phyloP scores from a whole-genome alignment of 192 early-diverging fungal genomes.

The Gigaspora rosea region DNA sequence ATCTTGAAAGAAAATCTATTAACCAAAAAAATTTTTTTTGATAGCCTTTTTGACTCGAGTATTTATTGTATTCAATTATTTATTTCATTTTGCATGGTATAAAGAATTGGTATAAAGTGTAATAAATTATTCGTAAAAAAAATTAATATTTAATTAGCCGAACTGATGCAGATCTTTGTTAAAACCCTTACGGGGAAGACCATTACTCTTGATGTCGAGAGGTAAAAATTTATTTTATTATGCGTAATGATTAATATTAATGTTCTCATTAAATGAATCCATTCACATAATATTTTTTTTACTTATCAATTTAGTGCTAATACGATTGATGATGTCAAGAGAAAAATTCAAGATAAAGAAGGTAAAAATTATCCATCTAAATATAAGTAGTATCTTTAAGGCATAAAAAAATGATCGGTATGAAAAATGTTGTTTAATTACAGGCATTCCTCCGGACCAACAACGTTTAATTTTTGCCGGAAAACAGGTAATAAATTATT shows the following conservation, averaged over 20 bases:
- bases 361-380: conserved; percentile 42
- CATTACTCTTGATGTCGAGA: conserved; percentile 77
- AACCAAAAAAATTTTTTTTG: too few relatives aligned
- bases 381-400: too few relatives aligned
- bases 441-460: conserved; percentile 97
- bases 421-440: background rate
- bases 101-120: too few relatives aligned
- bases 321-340: conserved; percentile 80
- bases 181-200: conserved; percentile 82
- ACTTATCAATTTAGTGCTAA: conserved; percentile 49
- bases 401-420: too few relatives aligned
- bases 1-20: too few relatives aligned
- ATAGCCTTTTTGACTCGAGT: too few relatives aligned
- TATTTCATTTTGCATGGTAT: too few relatives aligned
- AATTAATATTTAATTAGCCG: background rate
- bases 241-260: background rate
- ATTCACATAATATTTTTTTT: background rate
- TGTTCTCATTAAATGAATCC: background rate
- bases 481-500: conserved; percentile 61
- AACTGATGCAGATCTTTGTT: conserved; percentile 74
- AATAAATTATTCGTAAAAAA: too few relatives aligned
- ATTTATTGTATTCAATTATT: too few relatives aligned
- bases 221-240: conserved; percentile 6
- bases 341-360: conserved; percentile 85
- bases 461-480: conserved; percentile 99